Conservation (phyloP, 75 land plant species). For the Pseudotsuga menziesii region DNA sequence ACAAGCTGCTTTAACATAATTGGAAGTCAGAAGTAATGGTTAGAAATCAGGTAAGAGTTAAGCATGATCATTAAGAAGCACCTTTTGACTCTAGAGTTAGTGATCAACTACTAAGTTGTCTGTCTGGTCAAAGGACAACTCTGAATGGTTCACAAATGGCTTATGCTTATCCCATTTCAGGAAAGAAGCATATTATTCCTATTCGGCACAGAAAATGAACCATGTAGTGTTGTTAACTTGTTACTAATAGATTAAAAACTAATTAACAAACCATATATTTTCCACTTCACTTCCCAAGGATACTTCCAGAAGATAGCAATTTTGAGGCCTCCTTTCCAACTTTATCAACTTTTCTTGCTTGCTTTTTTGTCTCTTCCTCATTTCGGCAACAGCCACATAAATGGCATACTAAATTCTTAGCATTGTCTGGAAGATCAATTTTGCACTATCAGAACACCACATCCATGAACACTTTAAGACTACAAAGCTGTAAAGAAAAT, state of each 20-base stretch:
- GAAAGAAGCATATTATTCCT: background rate
- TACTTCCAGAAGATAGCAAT: slow-evolving; percentile 47
- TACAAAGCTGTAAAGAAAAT: slow-evolving; percentile 1
- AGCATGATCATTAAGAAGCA: background rate
- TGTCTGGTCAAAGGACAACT: background rate
- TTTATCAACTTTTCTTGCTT: slow-evolving; percentile 33
- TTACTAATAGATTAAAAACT: background rate
- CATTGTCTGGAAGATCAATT: slow-evolving; percentile 28
- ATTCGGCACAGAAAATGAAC: background rate
- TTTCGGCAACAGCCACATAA: slow-evolving; percentile 47
- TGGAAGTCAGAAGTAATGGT: background rate
- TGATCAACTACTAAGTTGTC: background rate
- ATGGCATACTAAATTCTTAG: slow-evolving; percentile 50
- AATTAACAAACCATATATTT: background rate
- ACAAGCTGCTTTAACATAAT: background rate
- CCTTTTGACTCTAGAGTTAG: background rate
- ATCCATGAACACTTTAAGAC: background rate
- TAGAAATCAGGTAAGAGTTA: background rate
- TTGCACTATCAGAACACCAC: background rate
- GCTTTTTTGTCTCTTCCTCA: slow-evolving; percentile 33
- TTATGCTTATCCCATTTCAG: background rate
- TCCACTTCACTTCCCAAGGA: slow-evolving; percentile 27
- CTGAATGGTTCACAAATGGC: background rate
- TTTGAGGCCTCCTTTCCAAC: slow-evolving; percentile 29
- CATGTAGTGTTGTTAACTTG: background rate